These are phyloP conservation scores for Orbilia oligospora DNA, from an alignment of 2,329 filamentous ascomycete species.

Conservation along the genomic window DNA sequence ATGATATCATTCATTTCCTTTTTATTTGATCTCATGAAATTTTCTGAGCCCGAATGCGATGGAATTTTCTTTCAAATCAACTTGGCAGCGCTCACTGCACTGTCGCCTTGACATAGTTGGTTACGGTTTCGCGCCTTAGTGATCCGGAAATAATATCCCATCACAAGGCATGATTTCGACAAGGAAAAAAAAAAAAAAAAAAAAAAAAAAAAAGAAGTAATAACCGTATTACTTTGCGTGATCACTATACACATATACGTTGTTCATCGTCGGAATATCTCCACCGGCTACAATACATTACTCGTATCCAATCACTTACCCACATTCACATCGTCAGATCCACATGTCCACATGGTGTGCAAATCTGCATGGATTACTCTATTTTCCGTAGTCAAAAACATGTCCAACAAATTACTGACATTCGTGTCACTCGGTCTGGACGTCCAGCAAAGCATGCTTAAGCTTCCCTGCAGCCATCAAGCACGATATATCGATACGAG, in stretches of 20 bases:
- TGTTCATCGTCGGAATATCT: background rate
- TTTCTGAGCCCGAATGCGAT: slow-evolving; percentile 6
- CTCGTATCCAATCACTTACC: slow-evolving; percentile 29
- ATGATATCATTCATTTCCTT: background rate
- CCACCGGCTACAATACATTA: slow-evolving; percentile 25
- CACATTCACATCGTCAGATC: slow-evolving; percentile 14
- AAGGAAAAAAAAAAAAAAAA: background rate
- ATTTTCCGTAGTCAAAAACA: background rate
- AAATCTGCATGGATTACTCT: slow-evolving; percentile 14
- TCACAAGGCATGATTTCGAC: background rate
- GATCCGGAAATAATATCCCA: slow-evolving; percentile 5
- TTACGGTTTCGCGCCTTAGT: background rate
- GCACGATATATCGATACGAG: slow-evolving; percentile 24
- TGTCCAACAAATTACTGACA: background rate
- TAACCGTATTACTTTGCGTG: slow-evolving; percentile 22
- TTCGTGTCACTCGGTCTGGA: slow-evolving; percentile 25
- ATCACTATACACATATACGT: background rate
- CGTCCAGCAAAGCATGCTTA: slow-evolving; percentile 29
- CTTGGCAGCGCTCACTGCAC: no score
- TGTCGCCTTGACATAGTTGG: background rate
- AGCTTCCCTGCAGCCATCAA: slow-evolving; percentile 17
- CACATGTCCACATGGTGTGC: slow-evolving; percentile 27
- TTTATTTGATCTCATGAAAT: background rate
- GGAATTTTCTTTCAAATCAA: background rate
- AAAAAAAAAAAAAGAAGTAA: background rate